A percentile compares a stretch with the other conserved stretches of the same genome.
These are phyloP conservation scores for Hymenoscyphus albidus DNA, from an alignment of 2,329 filamentous ascomycete genomes.

Conservation along the genomic window DNA sequence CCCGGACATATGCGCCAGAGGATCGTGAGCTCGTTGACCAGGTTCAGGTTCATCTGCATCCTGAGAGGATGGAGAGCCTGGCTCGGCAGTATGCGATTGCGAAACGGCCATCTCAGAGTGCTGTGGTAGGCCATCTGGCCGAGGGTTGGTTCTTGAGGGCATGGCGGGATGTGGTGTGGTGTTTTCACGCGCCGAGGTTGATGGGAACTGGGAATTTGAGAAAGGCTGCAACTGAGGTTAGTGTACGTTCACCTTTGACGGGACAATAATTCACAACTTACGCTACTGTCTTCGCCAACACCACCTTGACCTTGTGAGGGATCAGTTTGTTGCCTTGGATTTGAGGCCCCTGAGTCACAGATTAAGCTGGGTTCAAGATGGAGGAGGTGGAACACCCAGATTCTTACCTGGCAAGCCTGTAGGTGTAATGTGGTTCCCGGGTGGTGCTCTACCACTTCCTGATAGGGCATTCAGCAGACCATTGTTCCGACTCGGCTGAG, in stretches of 20 bases:
- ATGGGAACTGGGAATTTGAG: slow-evolving; percentile 25
- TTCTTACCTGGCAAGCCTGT: slow-evolving; percentile 31
- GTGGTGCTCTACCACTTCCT: slow-evolving; percentile 50
- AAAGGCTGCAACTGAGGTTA: slow-evolving; percentile 23
- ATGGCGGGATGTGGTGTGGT: slow-evolving; percentile 24
- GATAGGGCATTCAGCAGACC: slow-evolving; percentile 62
- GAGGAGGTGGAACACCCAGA: slow-evolving; percentile 1
- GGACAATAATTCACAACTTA: slow-evolving; percentile 22
- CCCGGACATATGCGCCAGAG: slow-evolving; percentile 57
- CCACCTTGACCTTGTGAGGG: slow-evolving; percentile 24
- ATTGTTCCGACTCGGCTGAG: slow-evolving; percentile 50
- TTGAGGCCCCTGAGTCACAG: slow-evolving; percentile 23
- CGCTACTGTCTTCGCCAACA: slow-evolving; percentile 24
- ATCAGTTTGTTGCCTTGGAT: slow-evolving; percentile 30
- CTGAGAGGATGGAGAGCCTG: slow-evolving; percentile 23
- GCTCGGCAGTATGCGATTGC: slow-evolving; percentile 25
- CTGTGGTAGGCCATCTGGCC: slow-evolving; percentile 23
- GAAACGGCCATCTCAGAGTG: slow-evolving; percentile 17
- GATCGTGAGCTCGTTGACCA: slow-evolving; percentile 47
- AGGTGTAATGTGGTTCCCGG: slow-evolving; percentile 36
- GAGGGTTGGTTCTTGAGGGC: slow-evolving; percentile 16
- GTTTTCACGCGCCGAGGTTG: slow-evolving; percentile 26
- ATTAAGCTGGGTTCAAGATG: slow-evolving; percentile 10
- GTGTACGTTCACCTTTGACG: not conserved
- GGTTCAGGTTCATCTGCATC: slow-evolving; percentile 20